Base-by-base conservation (phyloP, 225 moss, liverwort and hornwort genomes). In the Polytrichum formosum region DNA sequence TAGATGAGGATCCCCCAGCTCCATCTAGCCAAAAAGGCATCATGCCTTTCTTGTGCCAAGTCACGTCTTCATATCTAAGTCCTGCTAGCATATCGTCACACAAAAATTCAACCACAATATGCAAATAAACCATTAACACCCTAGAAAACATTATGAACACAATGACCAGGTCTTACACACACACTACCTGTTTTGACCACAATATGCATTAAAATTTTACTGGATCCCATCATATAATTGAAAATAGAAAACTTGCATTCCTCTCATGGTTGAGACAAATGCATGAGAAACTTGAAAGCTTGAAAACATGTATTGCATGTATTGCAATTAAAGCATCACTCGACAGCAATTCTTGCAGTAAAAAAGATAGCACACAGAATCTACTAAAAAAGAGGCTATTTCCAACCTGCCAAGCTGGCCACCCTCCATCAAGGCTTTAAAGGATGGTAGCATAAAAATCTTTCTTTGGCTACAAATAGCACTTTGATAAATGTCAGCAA, bases 21-120 rank as follows among this genome's bases (percentile, higher is more conserved):
- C 84, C 87, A 78, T 96, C 92, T 75, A 86, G 90, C 90, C 92
- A 93, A 67, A 78, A 90, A 87, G 86, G 85, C 91, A 91, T 93
- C 91, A 88, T 91, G 87, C 93, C 91, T 83, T 82, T 82, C 58
- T 71, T 66, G 78, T 76, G 73, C 80, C 75, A 66, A 73, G 81
- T 73, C 82, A 80, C 78, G 77, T 84, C 84, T 75, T 74, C 82
- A 83, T 77, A 80, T 82, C 86, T 70, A 26, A 76, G 60, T 66
- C 73, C 76, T 37, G 60, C 30, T 72, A 18, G 67, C 28, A 76
- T 74, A 83, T 78, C 76, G 81, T 78, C 67, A 56, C 53, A 30
- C 55, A 68, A 80, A 73, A 73, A 64, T 78, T 74, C 75, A 71
- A 70, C 28, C 55, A 75, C 20, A 61, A 75, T 33, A 21, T 66